Evolutionary conservation across 1,139 yeast species (phyloP).

Genomic region (Saccharomyces hybrid): DNA sequence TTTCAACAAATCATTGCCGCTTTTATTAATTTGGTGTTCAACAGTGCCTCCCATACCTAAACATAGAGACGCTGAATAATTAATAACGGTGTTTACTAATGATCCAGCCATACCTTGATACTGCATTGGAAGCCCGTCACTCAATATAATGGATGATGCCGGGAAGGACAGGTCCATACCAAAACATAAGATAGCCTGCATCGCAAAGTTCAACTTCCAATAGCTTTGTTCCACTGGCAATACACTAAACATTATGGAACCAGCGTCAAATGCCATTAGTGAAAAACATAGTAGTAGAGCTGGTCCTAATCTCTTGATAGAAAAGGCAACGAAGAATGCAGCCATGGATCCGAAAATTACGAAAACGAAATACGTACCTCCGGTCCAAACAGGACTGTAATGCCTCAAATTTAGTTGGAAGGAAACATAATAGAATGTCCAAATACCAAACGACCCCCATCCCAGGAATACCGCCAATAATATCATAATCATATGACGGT

Average conservation of each 20-base stretch:
- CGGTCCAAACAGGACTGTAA: constrained; percentile 39
- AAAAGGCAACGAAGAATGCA: constrained; percentile 37
- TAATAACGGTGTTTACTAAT: constrained; percentile 45
- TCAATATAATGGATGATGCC: constrained; percentile 45
- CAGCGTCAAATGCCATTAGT: constrained; percentile 40
- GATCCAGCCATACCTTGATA: constrained; percentile 59
- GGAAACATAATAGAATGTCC: constrained; percentile 36
- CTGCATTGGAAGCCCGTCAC: constrained; percentile 42
- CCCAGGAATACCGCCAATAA: constrained; percentile 35
- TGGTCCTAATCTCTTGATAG: constrained; percentile 40
- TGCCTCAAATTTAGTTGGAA: constrained; percentile 39
- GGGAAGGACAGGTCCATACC: constrained; percentile 57
- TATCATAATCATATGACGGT: constrained; percentile 31
- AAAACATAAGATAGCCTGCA: constrained; percentile 43
- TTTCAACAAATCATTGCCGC: constrained; percentile 26
- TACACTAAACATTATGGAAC: constrained; percentile 40
- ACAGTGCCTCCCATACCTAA: constrained; percentile 47
- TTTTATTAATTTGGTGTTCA: constrained; percentile 34
- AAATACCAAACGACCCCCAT: constrained; percentile 53
- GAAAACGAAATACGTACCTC: constrained; percentile 42
- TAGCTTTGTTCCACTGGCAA: constrained; percentile 45
- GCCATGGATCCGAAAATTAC: constrained; percentile 42
- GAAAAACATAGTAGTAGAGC: constrained; percentile 39
- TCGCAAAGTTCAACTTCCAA: constrained; percentile 41
- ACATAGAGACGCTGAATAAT: constrained; percentile 46